Evolutionary conservation across 169 alveolate genomes (phyloP).

Genomic region (Plasmodium relictum): DNA sequence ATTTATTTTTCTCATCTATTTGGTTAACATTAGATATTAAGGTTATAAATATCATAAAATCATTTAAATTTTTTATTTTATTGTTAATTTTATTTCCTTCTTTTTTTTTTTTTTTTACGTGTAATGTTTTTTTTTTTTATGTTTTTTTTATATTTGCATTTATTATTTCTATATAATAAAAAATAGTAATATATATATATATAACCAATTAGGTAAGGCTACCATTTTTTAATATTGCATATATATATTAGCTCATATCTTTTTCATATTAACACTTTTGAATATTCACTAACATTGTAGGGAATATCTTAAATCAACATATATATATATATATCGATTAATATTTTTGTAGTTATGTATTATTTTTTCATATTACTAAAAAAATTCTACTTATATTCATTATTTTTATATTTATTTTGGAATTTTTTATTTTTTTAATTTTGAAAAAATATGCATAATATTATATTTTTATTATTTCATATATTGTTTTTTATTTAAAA

Average conservation of each 20-base stretch:
- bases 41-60: not conserved
- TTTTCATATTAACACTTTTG: not conserved
- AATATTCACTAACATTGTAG: not conserved
- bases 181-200: too few relatives aligned
- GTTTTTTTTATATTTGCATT: not conserved
- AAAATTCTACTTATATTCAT: too few relatives aligned
- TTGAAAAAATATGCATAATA: too few relatives aligned
- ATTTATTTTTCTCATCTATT: not conserved
- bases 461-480: too few relatives aligned
- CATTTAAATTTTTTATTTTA: not conserved
- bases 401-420: too few relatives aligned
- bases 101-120: not conserved
- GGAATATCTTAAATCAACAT: not conserved
- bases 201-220: too few relatives aligned
- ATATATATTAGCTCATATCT: not conserved
- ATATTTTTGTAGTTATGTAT: not conserved
- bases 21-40: not conserved
- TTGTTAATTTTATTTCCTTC: not conserved
- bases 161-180: too few relatives aligned
- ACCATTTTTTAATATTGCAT: not conserved
- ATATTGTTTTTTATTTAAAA: too few relatives aligned
- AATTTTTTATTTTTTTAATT: too few relatives aligned
- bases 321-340: not conserved
- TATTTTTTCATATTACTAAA: too few relatives aligned
- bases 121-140: not conserved